phyloP scores from a whole-genome alignment of 192 early-diverging fungal species.

The Chytriomyces confervae region DNA sequence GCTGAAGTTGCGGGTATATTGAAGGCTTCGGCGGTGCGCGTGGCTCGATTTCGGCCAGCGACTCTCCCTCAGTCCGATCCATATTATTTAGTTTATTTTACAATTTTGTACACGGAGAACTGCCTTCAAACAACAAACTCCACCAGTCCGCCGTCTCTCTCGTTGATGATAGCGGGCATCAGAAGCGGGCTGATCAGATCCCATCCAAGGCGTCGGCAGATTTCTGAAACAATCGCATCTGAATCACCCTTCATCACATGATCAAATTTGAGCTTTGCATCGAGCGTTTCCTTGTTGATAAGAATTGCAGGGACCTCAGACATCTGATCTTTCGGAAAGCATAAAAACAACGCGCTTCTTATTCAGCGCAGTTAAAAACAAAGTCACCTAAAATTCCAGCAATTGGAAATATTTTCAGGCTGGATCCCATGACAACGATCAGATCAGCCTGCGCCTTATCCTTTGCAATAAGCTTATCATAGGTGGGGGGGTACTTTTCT shows the following conservation, averaged over 20 bases:
- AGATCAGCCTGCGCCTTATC: conserved; percentile 85
- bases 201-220: conserved; percentile 79
- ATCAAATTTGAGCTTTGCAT: conserved; percentile 82
- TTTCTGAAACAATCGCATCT: conserved; percentile 80
- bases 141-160: no score
- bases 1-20: no score
- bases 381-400: conserved; percentile 79
- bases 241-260: conserved; percentile 85
- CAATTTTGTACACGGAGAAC: no score
- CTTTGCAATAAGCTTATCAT: conserved; percentile 71
- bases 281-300: conserved; percentile 88
- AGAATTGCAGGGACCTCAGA: conserved; percentile 84
- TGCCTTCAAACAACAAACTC: no score
- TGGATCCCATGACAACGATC: conserved; percentile 93
- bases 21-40: no score
- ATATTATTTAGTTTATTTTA: no score
- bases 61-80: no score
- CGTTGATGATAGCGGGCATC: no score
- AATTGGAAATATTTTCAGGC: conserved; percentile 94
- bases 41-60: no score
- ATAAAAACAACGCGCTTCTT: conserved; percentile 15
- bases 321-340: conserved; percentile 65
- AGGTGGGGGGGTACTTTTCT: conserved; percentile 83
- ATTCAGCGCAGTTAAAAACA: not conserved
- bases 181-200: conserved; percentile 62